Conservation (phyloP, 805 yeast species). For the Spathaspora passalidarum region DNA sequence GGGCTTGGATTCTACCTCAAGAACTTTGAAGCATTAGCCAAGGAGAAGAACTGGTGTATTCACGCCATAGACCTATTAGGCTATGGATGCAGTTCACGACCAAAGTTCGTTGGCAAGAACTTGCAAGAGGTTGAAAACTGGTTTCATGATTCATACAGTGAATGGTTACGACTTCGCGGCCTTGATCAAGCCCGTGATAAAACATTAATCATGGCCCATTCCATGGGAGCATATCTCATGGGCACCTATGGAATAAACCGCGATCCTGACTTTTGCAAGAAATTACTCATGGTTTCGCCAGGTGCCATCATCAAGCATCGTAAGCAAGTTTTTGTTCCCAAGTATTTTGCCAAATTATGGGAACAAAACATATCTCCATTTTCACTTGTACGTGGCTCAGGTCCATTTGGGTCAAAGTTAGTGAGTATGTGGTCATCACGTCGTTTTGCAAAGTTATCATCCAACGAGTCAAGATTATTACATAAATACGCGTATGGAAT, state of each 20-base stretch:
- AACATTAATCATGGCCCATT: slow-evolving; percentile 74
- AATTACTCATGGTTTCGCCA: slow-evolving; percentile 80
- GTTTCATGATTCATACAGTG: slow-evolving; percentile 62
- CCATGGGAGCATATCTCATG: slow-evolving; percentile 87
- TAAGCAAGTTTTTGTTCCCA: slow-evolving; percentile 51
- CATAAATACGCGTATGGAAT: slow-evolving; percentile 82
- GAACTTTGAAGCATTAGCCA: slow-evolving; percentile 27
- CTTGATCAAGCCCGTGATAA: slow-evolving; percentile 32
- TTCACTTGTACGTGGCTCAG: slow-evolving; percentile 68
- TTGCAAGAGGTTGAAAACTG: slow-evolving; percentile 54
- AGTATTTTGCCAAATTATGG: slow-evolving; percentile 82
- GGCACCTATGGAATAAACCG: slow-evolving; percentile 60
- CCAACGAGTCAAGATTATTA: slow-evolving; percentile 47
- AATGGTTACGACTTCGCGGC: slow-evolving; percentile 57
- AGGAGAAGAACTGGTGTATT: slow-evolving; percentile 53
- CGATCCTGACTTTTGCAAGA: slow-evolving; percentile 57
- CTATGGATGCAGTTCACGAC: slow-evolving; percentile 86
- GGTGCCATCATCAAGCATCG: slow-evolving; percentile 71
- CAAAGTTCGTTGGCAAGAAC: slow-evolving; percentile 51
- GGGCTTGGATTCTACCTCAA: slow-evolving; percentile 45
- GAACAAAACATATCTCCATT: slow-evolving; percentile 86
- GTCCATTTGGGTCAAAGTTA: slow-evolving; percentile 79
- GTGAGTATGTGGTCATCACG: slow-evolving; percentile 89
- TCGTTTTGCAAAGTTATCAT: slow-evolving; percentile 61
- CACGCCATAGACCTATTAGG: slow-evolving; percentile 90